These are phyloP conservation scores for Malus sylvestris DNA, from an alignment of 306 rosid genomes.

Conservation along the genomic window DNA sequence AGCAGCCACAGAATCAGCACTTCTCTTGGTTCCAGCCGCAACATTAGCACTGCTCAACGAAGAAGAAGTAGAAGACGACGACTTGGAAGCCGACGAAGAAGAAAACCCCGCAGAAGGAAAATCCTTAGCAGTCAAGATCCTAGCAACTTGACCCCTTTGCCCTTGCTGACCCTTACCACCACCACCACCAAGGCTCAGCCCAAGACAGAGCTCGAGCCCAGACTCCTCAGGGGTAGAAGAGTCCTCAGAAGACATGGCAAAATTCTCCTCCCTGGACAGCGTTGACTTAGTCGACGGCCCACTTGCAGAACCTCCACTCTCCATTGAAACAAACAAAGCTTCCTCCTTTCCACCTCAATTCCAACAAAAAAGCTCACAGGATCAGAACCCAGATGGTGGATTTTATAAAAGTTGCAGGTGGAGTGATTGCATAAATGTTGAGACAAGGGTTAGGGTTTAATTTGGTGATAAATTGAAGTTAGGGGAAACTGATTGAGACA, in stretches of 20 bases:
- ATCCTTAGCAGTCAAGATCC: conserved; percentile 72
- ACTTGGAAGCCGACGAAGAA: conserved; percentile 32
- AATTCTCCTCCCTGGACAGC: conserved; percentile 58
- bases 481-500: not conserved
- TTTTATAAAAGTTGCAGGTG: not conserved
- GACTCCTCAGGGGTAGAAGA: conserved; percentile 75
- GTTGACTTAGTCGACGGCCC: conserved; percentile 58
- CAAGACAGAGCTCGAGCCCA: conserved; percentile 77
- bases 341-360: not conserved
- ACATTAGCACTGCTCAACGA: conserved; percentile 43
- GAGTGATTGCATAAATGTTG: not conserved
- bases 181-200: conserved; percentile 50
- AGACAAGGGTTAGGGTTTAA: not conserved
- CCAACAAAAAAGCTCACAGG: not conserved
- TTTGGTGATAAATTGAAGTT: conserved; percentile 9
- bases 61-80: conserved; percentile 24
- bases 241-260: conserved; percentile 76
- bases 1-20: conserved; percentile 64
- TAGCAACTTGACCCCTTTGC: conserved; percentile 29
- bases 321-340: conserved; percentile 20
- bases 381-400: not conserved
- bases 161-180: conserved; percentile 23
- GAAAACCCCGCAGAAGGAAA: conserved; percentile 37
- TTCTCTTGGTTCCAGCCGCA: conserved; percentile 56
- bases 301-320: conserved; percentile 14